Percentiles rank a stretch among this genome's conserved stretches.
Evolutionary conservation across 2,329 filamentous ascomycete species (phyloP).

Genomic region (Taxawa tesnikishii): DNA sequence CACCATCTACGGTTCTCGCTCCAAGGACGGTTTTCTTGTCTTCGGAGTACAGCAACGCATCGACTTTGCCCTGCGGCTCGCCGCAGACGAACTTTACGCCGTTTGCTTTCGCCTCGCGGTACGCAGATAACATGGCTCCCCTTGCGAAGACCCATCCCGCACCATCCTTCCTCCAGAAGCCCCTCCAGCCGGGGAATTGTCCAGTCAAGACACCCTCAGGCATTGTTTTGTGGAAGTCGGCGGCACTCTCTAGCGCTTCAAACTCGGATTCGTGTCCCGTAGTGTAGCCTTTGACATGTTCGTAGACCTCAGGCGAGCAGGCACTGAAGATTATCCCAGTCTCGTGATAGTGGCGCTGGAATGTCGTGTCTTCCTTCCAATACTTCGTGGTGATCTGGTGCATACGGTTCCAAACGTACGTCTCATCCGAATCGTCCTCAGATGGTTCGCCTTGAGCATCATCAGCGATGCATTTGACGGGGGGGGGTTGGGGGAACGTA

Average conservation of each 20-base stretch:
- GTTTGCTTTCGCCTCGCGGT: constrained; percentile 30
- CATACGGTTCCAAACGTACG: constrained; percentile 21
- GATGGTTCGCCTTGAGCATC: constrained; percentile 11
- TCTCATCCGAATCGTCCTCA: constrained; percentile 18
- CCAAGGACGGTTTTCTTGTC: constrained; percentile 25
- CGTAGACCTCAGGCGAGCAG: constrained; percentile 25
- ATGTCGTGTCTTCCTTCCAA: constrained; percentile 31
- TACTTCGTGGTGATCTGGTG: constrained; percentile 25
- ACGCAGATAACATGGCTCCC: constrained; percentile 34
- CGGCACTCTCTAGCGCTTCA: constrained; percentile 24
- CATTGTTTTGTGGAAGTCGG: constrained; percentile 39
- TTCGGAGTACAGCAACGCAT: constrained; percentile 24
- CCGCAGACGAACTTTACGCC: constrained; percentile 38
- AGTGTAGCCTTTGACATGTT: constrained; percentile 23
- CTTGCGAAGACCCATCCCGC: constrained; percentile 44
- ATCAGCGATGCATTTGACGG: too few species aligned
- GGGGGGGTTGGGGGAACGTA: too few species aligned
- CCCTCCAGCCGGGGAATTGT: constrained; percentile 37
- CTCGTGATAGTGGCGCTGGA: constrained; percentile 31
- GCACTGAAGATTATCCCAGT: constrained; percentile 37
- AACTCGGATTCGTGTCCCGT: constrained; percentile 16
- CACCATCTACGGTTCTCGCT: constrained; percentile 30
- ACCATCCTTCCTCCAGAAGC: constrained; percentile 30
- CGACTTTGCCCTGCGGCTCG: constrained; percentile 23
- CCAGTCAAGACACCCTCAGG: constrained; percentile 39